Percentiles rank a stretch among this genome's conserved stretches.
These are phyloP conservation scores for Syncephalis fuscata DNA, from an alignment of 371 early-diverging fungal genomes.

Conservation along the genomic window DNA sequence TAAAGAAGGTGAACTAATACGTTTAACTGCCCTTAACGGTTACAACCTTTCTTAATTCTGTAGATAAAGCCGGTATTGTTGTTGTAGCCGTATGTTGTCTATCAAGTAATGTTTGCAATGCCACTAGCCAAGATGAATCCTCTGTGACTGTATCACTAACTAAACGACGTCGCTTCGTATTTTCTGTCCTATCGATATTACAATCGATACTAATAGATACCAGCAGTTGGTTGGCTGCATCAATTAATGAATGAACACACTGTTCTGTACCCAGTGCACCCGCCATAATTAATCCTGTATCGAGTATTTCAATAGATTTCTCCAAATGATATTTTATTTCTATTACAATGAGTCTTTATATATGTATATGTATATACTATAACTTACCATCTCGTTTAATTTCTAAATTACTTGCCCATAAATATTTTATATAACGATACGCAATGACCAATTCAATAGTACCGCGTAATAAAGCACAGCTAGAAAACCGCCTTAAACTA, in stretches of 20 bases:
- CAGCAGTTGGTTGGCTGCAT: conserved; percentile 12
- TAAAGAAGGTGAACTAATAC: conserved; percentile 7
- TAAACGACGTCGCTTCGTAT: background rate
- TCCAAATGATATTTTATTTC: conserved; percentile 3
- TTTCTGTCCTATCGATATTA: background rate
- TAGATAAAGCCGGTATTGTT: no score
- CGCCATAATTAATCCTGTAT: conserved; percentile 28
- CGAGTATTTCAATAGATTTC: conserved; percentile 20
- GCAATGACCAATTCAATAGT: no score
- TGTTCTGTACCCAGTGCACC: conserved; percentile 27
- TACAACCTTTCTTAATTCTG: no score
- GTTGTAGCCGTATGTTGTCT: no score
- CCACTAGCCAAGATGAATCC: background rate
- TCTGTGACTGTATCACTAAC: background rate
- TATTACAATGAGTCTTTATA: background rate
- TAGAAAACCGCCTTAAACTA: background rate
- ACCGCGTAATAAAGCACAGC: no score
- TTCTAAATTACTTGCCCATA: no score
- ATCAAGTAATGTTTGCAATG: conserved; percentile 2
- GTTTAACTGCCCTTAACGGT: conserved; percentile 6
- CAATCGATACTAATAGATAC: background rate
- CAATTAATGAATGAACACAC: conserved; percentile 12
- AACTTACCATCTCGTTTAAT: no score
- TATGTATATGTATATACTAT: background rate
- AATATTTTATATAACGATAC: no score